Evolutionary conservation across 192 early-diverging fungal species (phyloP).

Genomic region (Coemansia sp.): DNA sequence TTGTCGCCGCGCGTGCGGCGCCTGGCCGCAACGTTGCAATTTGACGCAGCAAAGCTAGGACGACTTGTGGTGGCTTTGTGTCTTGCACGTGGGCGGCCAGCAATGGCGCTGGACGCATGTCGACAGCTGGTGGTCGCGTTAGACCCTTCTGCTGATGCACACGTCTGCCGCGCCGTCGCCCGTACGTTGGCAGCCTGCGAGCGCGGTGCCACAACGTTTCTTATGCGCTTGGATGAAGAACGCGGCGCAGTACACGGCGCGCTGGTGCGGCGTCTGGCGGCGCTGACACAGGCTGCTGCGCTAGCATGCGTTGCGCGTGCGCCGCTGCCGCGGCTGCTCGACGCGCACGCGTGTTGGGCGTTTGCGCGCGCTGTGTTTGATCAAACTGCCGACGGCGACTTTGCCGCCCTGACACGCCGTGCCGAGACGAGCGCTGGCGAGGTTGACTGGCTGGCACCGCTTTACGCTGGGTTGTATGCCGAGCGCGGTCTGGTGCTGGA

Average conservation of each 20-base stretch:
- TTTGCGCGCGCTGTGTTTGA: conserved; percentile 30
- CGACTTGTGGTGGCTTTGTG: conserved; percentile 16
- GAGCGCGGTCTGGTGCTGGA: conserved; percentile 65
- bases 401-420: conserved; percentile 30
- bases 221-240: conserved; percentile 9
- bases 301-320: conserved; percentile 23
- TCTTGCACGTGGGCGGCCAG: conserved; percentile 10
- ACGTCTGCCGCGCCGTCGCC: background rate
- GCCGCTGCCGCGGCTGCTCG: conserved; percentile 27
- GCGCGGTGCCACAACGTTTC: conserved; percentile 15
- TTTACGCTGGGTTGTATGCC: conserved; percentile 57
- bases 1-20: conserved; percentile 24
- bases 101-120: conserved; percentile 39
- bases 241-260: conserved; percentile 16
- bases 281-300: conserved; percentile 23
- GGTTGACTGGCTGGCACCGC: conserved; percentile 25
- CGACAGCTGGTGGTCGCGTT: conserved; percentile 23
- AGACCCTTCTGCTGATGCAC: background rate
- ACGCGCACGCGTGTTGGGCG: conserved; percentile 42
- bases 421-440: conserved; percentile 5
- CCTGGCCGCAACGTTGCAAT: conserved; percentile 36
- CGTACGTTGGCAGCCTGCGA: conserved; percentile 29
- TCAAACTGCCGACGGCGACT: conserved; percentile 50
- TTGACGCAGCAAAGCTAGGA: conserved; percentile 22
- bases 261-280: conserved; percentile 17